phyloP scores from a whole-genome alignment of 2,329 filamentous ascomycete species.

The Sporothrix euskadiensis region DNA sequence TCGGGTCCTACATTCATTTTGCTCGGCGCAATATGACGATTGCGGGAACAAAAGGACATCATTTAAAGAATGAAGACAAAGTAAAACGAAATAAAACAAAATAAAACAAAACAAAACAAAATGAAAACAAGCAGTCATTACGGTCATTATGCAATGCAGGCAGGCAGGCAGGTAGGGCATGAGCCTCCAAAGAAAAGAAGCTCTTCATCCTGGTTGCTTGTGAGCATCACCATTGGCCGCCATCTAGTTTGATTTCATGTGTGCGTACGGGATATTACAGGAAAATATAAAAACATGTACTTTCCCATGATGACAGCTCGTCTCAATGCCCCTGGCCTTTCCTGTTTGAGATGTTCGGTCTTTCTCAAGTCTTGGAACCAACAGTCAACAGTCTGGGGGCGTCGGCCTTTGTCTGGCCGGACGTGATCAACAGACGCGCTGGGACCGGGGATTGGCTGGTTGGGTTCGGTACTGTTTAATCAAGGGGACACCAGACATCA shows the following conservation, averaged over 20 bases:
- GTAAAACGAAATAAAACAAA: neutral
- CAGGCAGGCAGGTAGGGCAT: neutral
- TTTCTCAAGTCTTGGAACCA: neutral
- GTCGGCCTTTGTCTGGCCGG: slow-evolving; percentile 2
- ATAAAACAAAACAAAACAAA: neutral
- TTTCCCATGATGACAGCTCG: neutral
- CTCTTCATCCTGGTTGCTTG: neutral
- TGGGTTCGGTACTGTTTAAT: neutral
- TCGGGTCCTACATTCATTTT: neutral
- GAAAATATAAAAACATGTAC: too few relatives aligned
- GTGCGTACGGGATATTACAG: too few relatives aligned
- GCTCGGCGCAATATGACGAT: slow-evolving; percentile 17
- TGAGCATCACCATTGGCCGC: neutral
- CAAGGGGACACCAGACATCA: neutral
- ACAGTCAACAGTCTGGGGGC: neutral
- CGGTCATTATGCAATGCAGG: neutral
- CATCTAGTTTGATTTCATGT: neutral
- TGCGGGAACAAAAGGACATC: neutral
- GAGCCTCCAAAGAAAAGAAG: neutral
- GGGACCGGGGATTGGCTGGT: slow-evolving; percentile 25
- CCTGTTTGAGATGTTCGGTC: slow-evolving; percentile 10
- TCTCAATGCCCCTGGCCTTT: neutral
- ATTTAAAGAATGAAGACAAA: neutral
- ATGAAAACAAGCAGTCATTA: neutral
- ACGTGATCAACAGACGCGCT: slow-evolving; percentile 23